phyloP scores from a whole-genome alignment of 331 rosid species.

The Saraca asoca region DNA sequence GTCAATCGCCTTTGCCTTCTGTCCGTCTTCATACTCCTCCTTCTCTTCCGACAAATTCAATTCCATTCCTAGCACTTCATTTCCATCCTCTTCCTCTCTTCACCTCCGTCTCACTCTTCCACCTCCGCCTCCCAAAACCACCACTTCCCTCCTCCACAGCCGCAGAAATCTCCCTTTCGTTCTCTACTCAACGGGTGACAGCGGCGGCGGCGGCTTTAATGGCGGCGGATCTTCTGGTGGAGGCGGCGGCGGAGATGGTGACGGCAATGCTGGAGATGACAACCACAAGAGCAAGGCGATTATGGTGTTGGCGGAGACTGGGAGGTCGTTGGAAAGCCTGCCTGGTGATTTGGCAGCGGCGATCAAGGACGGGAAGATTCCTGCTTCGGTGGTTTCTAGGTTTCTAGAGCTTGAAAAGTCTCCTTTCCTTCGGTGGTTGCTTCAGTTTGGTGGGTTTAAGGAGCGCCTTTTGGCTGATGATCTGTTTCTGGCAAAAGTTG shows the following conservation, averaged over 20 bases:
- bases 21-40: conserved; percentile 32
- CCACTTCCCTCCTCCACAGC: conserved; percentile 30
- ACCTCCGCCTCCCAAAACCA: conserved; percentile 28
- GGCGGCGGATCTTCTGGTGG: conserved; percentile 34
- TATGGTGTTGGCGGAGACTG: conserved; percentile 64
- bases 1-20: conserved; percentile 66
- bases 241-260: conserved; percentile 29
- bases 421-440: conserved; percentile 63
- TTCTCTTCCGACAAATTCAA: conserved; percentile 37
- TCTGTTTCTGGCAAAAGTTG: conserved; percentile 79
- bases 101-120: conserved; percentile 35
- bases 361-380: conserved; percentile 70
- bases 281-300: conserved; percentile 54
- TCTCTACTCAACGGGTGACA: conserved; percentile 36
- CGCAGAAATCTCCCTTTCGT: conserved; percentile 25
- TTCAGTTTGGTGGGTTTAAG: conserved; percentile 77
- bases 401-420: conserved; percentile 74
- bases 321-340: conserved; percentile 64
- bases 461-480: conserved; percentile 94
- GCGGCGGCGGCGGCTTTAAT: conserved; percentile 33
- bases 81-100: conserved; percentile 29
- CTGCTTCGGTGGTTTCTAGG: conserved; percentile 66
- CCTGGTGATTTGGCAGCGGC: conserved; percentile 82
- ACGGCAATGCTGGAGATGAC: conserved; percentile 51
- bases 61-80: conserved; percentile 27